Evolutionary conservation across 106 monocot genomes (phyloP), one percentile per base, ranked within the genome.

Genomic region (Alisma plantagoaquatica): DNA sequence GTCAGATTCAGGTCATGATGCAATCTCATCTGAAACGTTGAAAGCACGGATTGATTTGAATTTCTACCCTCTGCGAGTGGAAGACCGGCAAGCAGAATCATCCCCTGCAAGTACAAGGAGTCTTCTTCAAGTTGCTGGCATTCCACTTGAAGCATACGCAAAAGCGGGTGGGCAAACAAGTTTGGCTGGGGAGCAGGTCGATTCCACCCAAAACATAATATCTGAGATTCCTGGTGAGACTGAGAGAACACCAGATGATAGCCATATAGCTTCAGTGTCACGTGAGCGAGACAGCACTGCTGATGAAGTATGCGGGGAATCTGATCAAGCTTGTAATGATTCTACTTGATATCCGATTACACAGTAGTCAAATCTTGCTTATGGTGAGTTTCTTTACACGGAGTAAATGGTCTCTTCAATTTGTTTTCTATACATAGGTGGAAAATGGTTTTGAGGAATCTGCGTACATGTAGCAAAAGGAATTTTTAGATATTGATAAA

Each of bases 1-100:
- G 19, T 19, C 43, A 25, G 67, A 41, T 7, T 23, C 31, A 3
- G 59, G 42, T 11, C 23, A 23, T 28, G 33, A 43, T 17, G 54
- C 8, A 33, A 23, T 33, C n/a, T 17, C 29, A 2, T 3, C 29
- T 12, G 69, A 69, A 6, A 24, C n/a, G 2, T 58, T 48, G 31
- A 70, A 66, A 51, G 73, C 43, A 16, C 52, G 57, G 10, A 76
- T 98, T 6, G 85, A 98, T 58, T 65, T 98, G 74, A 98, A 98
- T 48, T 72, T 31, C 65, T 66, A 71, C 16, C 90, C 90, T 0
- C 67, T 65, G 10, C 46, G 56, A 11, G 71, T 54, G 18, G 63
- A 57, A 12, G 65, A 58, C 20, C 53, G 14, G 10, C 35, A 67
- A 5, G 31, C 57, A 2, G 49, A 45, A 0, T 56, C 62, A n/a